Percentiles rank a stretch among this genome's conserved stretches.
Conservation (phyloP, 176 grass and related monocot genomes). For the Zea mays region DNA sequence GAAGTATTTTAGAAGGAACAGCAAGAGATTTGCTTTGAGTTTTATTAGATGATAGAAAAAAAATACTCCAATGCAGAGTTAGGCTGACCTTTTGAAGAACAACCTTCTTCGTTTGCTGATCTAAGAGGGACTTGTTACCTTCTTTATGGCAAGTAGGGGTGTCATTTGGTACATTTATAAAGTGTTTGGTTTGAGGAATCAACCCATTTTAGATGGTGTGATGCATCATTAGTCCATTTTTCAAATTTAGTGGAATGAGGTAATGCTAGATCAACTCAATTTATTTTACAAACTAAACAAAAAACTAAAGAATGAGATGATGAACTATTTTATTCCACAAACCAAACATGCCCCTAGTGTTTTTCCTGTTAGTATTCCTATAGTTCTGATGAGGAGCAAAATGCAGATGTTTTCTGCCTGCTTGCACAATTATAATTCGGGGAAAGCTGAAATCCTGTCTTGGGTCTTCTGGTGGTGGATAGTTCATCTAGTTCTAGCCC, state of each 20-base stretch:
- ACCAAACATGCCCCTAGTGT: neutral
- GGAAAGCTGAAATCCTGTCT: neutral
- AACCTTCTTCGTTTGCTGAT: neutral
- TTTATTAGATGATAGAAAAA: too few relatives aligned
- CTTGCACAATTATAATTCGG: neutral
- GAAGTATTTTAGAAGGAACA: too few relatives aligned
- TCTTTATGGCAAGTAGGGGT: neutral
- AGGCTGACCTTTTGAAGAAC: neutral
- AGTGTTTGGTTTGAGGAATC: too few relatives aligned
- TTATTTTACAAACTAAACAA: neutral
- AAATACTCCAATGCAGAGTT: neutral
- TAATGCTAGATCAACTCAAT: neutral
- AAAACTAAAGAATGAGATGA: neutral
- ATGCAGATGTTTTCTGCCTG: neutral
- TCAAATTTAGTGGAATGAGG: too few relatives aligned
- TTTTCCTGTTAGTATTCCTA: neutral
- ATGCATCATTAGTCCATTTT: too few relatives aligned
- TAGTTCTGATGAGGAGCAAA: neutral
- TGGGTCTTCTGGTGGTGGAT: neutral
- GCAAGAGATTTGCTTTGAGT: too few relatives aligned
- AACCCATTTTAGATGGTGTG: too few relatives aligned
- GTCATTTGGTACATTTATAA: constrained; percentile 10
- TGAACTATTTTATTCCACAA: neutral
- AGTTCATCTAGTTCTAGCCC: constrained; percentile 10
- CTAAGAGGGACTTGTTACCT: neutral